A percentile compares a stretch with the other conserved stretches of the same genome.
phyloP scores from a whole-genome alignment of 2,329 filamentous ascomycete genomes.

The Bipolaris gigantea region DNA sequence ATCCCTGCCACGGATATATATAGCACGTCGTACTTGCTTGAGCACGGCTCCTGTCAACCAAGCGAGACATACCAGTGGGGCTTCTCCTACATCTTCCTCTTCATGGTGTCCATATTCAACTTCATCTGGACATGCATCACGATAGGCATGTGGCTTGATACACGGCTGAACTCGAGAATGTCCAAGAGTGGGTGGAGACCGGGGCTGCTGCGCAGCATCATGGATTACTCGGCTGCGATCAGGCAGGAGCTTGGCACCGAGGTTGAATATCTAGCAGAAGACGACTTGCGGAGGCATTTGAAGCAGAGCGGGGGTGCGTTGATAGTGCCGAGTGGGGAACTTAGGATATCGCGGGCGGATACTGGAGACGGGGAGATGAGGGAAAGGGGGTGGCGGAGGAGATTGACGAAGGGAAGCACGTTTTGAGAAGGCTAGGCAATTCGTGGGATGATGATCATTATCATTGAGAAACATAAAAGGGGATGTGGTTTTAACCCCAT shows the following conservation, averaged over 20 bases:
- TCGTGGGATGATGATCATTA: background rate
- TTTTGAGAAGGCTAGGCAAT: slow-evolving; percentile 26
- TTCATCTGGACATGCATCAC: slow-evolving; percentile 40
- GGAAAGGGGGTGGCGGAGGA: slow-evolving; percentile 24
- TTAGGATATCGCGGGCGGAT: slow-evolving; percentile 26
- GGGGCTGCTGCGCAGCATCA: slow-evolving; percentile 32
- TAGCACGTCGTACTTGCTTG: slow-evolving; percentile 21
- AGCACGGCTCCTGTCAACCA: slow-evolving; percentile 35
- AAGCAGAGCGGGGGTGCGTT: slow-evolving; percentile 26
- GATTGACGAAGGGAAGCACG: slow-evolving; percentile 32
- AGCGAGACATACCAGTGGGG: slow-evolving; percentile 41
- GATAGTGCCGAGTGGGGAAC: slow-evolving; percentile 28
- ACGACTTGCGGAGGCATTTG: slow-evolving; percentile 24
- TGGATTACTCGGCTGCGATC: slow-evolving; percentile 33
- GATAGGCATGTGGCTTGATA: slow-evolving; percentile 40
- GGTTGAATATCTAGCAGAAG: slow-evolving; percentile 24
- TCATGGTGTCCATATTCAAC: slow-evolving; percentile 41
- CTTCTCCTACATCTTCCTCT: slow-evolving; percentile 42
- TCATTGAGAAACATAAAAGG: background rate
- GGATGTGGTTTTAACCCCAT: slow-evolving; percentile 28
- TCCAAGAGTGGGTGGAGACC: slow-evolving; percentile 35
- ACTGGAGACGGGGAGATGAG: slow-evolving; percentile 5
- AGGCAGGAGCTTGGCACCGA: slow-evolving; percentile 31
- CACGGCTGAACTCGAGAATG: slow-evolving; percentile 31
- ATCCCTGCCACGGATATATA: slow-evolving; percentile 17